Conservation (phyloP, 805 yeast species). For the Dipodascopsis uninucleata region DNA sequence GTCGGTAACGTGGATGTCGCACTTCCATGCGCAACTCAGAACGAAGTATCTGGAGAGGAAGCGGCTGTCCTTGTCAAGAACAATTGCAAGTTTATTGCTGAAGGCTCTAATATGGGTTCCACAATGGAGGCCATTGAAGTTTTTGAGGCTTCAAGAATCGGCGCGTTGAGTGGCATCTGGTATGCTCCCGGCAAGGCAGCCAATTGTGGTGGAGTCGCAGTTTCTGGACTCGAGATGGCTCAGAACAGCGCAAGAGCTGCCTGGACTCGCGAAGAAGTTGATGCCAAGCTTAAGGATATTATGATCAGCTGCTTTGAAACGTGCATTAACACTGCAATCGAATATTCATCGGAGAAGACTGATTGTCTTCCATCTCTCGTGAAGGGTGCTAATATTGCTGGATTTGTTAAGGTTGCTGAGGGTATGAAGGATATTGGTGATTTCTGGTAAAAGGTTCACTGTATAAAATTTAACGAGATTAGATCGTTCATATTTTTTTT, state of each 20-base stretch:
- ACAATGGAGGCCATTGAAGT: slow-evolving; percentile 95
- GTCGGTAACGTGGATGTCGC: slow-evolving; percentile 93
- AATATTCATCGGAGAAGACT: slow-evolving; percentile 64
- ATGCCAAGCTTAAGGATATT: slow-evolving; percentile 80
- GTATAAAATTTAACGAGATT: too few species aligned
- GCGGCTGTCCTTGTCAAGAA: slow-evolving; percentile 90
- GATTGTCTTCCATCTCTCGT: slow-evolving; percentile 86
- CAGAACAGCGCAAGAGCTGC: slow-evolving; percentile 92
- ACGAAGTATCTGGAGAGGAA: slow-evolving; percentile 95
- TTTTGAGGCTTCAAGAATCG: slow-evolving; percentile 59
- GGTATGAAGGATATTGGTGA: slow-evolving; percentile 99
- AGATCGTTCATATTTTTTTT: too few species aligned
- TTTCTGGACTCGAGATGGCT: slow-evolving; percentile 98
- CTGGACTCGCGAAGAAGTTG: slow-evolving; percentile 94
- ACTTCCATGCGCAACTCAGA: slow-evolving; percentile 97
- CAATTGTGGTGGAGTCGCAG: slow-evolving; percentile 99
- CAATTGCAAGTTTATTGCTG: slow-evolving; percentile 91
- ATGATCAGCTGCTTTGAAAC: slow-evolving; percentile 90
- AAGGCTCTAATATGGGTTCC: slow-evolving; percentile 99
- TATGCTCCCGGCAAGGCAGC: slow-evolving; percentile 99
- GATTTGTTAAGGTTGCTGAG: slow-evolving; percentile 96
- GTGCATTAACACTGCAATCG: slow-evolving; percentile 82
- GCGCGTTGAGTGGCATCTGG: slow-evolving; percentile 60
- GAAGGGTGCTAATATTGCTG: slow-evolving; percentile 98
- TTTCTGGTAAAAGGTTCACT: slow-evolving; percentile 35